Evolutionary conservation across 2,329 filamentous ascomycete species (phyloP).

Genomic region (Penicillium concentricum): DNA sequence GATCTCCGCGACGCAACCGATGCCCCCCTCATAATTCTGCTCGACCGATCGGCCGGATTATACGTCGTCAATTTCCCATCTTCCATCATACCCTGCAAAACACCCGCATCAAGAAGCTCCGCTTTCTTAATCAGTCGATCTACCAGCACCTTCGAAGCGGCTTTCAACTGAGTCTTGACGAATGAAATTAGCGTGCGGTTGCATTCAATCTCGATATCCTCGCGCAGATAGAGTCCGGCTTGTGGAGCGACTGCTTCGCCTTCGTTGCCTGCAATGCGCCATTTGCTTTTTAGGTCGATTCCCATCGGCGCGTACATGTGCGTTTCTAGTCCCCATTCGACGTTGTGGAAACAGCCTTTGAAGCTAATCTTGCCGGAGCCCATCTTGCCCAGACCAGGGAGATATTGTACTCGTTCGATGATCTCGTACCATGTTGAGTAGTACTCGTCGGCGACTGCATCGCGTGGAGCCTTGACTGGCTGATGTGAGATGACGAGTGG

Average conservation of each 20-base stretch:
- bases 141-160: slow-evolving; percentile 69
- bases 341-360: slow-evolving; percentile 76
- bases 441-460: slow-evolving; percentile 69
- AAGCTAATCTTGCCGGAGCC: slow-evolving; percentile 70
- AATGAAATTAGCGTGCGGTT: slow-evolving; percentile 73
- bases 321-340: slow-evolving; percentile 71
- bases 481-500: slow-evolving; percentile 74
- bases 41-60: slow-evolving; percentile 19
- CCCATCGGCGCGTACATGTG: slow-evolving; percentile 82
- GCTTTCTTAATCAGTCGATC: slow-evolving; percentile 59
- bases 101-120: slow-evolving; percentile 35
- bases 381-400: slow-evolving; percentile 60
- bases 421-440: slow-evolving; percentile 74
- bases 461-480: slow-evolving; percentile 64
- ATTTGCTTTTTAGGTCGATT: slow-evolving; percentile 74
- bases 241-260: slow-evolving; percentile 61
- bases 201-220: slow-evolving; percentile 81
- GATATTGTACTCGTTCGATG: slow-evolving; percentile 73
- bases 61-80: slow-evolving; percentile 21
- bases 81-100: slow-evolving; percentile 18
- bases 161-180: slow-evolving; percentile 79
- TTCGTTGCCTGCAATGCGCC: slow-evolving; percentile 70
- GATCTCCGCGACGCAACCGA: background rate
- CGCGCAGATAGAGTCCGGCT: slow-evolving; percentile 74
- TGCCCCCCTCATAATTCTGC: background rate